A percentile compares a stretch with the other conserved stretches of the same genome.
Conservation (phyloP, 805 yeast genomes). For the Cyberlindnera amylophila region DNA sequence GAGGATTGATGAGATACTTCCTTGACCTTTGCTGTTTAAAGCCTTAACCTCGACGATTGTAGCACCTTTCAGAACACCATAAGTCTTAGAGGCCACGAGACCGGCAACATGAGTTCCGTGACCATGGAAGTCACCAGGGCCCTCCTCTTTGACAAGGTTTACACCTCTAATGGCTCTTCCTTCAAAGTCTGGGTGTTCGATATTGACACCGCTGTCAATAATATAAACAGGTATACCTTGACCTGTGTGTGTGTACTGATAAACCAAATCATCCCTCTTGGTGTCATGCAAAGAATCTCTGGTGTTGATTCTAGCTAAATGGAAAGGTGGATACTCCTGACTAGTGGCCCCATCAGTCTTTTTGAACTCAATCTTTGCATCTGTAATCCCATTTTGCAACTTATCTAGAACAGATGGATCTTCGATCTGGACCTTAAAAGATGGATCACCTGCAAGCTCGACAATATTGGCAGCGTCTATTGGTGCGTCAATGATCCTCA, state of each 20-base stretch:
- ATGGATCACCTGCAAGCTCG: neutral
- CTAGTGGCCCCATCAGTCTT: neutral
- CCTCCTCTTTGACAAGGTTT: slow-evolving; percentile 51
- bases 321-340: slow-evolving; percentile 53
- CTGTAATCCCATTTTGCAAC: neutral
- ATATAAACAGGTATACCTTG: slow-evolving; percentile 67
- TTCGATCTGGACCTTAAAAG: slow-evolving; percentile 10
- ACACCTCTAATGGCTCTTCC: slow-evolving; percentile 58
- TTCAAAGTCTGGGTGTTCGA: slow-evolving; percentile 55
- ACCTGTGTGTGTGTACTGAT: slow-evolving; percentile 51
- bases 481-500: slow-evolving; percentile 3
- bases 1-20: slow-evolving; percentile 57
- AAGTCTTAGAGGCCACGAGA: slow-evolving; percentile 69
- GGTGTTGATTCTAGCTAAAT: slow-evolving; percentile 57
- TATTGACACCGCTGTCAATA: slow-evolving; percentile 74
- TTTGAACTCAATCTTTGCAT: neutral
- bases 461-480: neutral
- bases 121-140: slow-evolving; percentile 65
- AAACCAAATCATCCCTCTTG: slow-evolving; percentile 20
- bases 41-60: slow-evolving; percentile 69
- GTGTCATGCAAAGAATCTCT: slow-evolving; percentile 23
- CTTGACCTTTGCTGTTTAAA: slow-evolving; percentile 60
- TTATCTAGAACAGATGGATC: neutral
- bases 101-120: slow-evolving; percentile 97
- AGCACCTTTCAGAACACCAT: slow-evolving; percentile 79